These are phyloP conservation scores for Carallia brachiata DNA, from an alignment of 345 rosid species.

Conservation along the genomic window DNA sequence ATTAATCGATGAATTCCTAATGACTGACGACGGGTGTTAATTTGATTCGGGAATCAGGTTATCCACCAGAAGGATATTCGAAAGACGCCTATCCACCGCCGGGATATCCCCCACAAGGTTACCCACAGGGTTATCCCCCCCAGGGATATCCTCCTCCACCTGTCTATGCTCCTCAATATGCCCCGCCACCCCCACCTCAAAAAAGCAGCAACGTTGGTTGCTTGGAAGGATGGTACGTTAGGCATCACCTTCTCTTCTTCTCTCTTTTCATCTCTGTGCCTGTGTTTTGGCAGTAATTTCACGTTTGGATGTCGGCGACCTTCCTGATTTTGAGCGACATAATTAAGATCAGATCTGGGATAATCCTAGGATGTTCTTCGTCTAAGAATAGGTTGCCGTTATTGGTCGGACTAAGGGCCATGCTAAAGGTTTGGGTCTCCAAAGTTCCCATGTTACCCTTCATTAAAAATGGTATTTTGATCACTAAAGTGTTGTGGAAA, in stretches of 20 bases:
- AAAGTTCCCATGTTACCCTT: background rate
- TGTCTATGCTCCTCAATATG: constrained; percentile 72
- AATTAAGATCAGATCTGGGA: constrained; percentile 7
- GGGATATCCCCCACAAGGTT: constrained; percentile 45
- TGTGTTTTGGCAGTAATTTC: background rate
- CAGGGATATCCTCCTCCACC: constrained; percentile 72
- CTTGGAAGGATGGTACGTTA: constrained; percentile 73
- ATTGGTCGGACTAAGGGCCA: background rate
- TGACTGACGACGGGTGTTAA: no score
- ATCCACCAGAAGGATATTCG: constrained; percentile 47
- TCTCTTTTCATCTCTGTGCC: background rate
- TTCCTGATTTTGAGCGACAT: background rate
- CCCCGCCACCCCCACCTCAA: constrained; percentile 60
- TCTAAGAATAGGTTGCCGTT: background rate
- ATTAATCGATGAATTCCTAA: background rate
- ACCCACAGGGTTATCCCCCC: constrained; percentile 44
- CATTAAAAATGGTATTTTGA: background rate
- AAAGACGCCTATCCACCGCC: constrained; percentile 67
- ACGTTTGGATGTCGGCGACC: background rate
- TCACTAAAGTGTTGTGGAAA: background rate
- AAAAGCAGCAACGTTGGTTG: constrained; percentile 43
- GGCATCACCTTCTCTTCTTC: background rate
- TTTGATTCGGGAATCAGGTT: background rate
- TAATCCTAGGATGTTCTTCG: background rate
- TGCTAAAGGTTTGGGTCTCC: background rate